Conservation (phyloP, 2,329 filamentous ascomycete genomes). For the Pestalotiopsis fici region DNA sequence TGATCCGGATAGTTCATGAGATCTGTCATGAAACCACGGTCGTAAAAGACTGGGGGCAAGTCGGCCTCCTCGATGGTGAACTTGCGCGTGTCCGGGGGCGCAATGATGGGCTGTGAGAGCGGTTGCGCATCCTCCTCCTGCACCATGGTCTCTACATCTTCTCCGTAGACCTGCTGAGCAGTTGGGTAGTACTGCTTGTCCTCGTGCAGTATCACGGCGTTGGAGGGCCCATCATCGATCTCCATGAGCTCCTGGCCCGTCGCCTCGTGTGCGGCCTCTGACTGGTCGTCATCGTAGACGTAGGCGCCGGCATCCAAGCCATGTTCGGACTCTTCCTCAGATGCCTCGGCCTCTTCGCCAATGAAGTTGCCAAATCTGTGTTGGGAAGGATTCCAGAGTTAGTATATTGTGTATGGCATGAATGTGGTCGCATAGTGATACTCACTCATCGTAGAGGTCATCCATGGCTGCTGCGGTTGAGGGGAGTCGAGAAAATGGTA, state of each 20-base stretch:
- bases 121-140: constrained; percentile 97
- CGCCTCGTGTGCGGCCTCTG: constrained; percentile 62
- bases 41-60: constrained; percentile 84
- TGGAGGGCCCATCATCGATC: constrained; percentile 87
- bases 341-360: constrained; percentile 82
- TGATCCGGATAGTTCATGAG: constrained; percentile 96
- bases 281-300: constrained; percentile 76
- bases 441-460: constrained; percentile 94
- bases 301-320: constrained; percentile 75
- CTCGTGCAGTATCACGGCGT: constrained; percentile 96
- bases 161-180: constrained; percentile 93
- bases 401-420: neutral
- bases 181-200: constrained; percentile 99
- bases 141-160: constrained; percentile 91
- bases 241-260: constrained; percentile 90
- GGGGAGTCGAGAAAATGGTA: constrained; percentile 14
- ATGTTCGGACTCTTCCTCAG: constrained; percentile 82
- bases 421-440: neutral
- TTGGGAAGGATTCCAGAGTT: constrained; percentile 13
- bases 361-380: constrained; percentile 96
- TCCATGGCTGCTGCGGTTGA: constrained; percentile 62
- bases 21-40: constrained; percentile 90
- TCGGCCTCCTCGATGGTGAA: constrained; percentile 93
- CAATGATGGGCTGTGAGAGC: constrained; percentile 88
- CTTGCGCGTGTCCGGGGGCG: constrained; percentile 91